phyloP scores from a whole-genome alignment of 257 asterid genomes.

The Ophiorrhiza pumila region DNA sequence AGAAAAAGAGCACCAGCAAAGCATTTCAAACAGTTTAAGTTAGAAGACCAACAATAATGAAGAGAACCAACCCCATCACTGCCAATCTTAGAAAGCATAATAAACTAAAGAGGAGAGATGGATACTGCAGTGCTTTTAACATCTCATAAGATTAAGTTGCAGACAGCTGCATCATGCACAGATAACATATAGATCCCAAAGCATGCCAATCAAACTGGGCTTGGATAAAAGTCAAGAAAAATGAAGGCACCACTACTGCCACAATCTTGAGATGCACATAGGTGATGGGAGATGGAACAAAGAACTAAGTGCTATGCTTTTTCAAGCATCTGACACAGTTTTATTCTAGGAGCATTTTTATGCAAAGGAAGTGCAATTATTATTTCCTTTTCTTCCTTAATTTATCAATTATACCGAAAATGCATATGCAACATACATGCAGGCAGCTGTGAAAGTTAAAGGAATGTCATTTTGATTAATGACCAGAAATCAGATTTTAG shows the following conservation, averaged over 20 bases:
- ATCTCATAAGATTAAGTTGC: not conserved
- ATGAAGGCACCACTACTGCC: not conserved
- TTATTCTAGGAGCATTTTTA: too few relatives aligned
- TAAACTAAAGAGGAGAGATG: not conserved
- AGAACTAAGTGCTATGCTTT: not conserved
- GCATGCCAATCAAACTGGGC: not conserved
- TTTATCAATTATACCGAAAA: too few relatives aligned
- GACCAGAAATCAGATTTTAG: not conserved
- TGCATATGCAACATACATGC: not conserved
- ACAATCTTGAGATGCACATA: not conserved
- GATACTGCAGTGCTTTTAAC: not conserved
- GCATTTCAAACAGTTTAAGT: conserved; percentile 1
- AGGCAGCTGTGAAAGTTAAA: not conserved
- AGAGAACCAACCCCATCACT: not conserved
- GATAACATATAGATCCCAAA: not conserved
- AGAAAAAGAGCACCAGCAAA: not conserved
- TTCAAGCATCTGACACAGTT: not conserved
- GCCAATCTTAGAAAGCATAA: not conserved
- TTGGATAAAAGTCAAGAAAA: not conserved
- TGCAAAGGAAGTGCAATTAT: not conserved
- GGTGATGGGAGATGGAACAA: not conserved
- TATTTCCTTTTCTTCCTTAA: not conserved
- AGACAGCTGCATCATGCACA: not conserved
- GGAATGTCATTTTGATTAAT: not conserved
- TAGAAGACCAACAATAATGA: not conserved